A percentile compares a stretch with the other conserved stretches of the same genome.
These are phyloP conservation scores for Pseudohalonectria lignicola DNA, from an alignment of 2,329 filamentous ascomycete genomes.

Conservation along the genomic window DNA sequence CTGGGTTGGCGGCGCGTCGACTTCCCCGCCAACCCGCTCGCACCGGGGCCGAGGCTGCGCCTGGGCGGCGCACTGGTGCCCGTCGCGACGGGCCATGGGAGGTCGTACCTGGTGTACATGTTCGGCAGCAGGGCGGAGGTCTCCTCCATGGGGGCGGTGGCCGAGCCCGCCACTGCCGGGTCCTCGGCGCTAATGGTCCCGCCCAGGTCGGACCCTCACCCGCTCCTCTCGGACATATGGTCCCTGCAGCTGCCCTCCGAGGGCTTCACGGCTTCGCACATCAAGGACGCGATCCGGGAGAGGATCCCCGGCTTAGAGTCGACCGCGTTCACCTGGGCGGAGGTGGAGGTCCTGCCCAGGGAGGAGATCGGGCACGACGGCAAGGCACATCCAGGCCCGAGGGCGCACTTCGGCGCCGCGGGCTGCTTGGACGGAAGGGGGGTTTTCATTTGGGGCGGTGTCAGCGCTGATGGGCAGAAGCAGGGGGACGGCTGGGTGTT, in stretches of 20 bases:
- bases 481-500: conserved; percentile 29
- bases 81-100: conserved; percentile 37
- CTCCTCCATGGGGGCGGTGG: not conserved
- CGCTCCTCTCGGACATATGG: conserved; percentile 33
- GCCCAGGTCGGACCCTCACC: too few species aligned
- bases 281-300: conserved; percentile 36
- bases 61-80: conserved; percentile 30
- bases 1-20: conserved; percentile 24
- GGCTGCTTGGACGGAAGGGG: conserved; percentile 32
- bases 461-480: conserved; percentile 26
- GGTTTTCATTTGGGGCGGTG: conserved; percentile 41
- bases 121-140: conserved; percentile 24
- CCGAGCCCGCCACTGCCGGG: not conserved
- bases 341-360: conserved; percentile 33
- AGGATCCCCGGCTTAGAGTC: conserved; percentile 30
- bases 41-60: conserved; percentile 27
- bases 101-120: conserved; percentile 38
- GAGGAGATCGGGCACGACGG: conserved; percentile 27
- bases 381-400: conserved; percentile 25
- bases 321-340: conserved; percentile 36
- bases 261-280: conserved; percentile 29
- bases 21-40: conserved; percentile 23
- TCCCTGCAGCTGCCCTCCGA: conserved; percentile 38
- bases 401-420: conserved; percentile 26
- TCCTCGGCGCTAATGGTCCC: not conserved